Conservation (phyloP, 495 filamentous ascomycete species). For the Penicillium ochrochloron region DNA sequence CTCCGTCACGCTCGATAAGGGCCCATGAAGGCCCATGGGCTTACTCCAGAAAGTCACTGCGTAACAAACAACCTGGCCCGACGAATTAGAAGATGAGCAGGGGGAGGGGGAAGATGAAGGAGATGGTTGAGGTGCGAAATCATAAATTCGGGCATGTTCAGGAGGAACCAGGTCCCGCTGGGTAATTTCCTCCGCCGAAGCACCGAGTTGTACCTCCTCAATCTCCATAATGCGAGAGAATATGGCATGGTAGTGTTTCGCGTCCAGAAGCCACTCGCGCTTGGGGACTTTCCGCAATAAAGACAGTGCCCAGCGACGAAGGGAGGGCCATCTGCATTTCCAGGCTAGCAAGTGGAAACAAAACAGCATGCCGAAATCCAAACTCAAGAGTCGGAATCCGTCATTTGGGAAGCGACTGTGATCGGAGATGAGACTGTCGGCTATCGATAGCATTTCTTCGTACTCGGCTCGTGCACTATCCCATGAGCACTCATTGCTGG, state of each 20-base stretch:
- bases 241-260: slow-evolving; percentile 18
- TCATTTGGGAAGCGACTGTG: slow-evolving; percentile 9
- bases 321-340: slow-evolving; percentile 27
- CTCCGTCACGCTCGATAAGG: slow-evolving; percentile 10
- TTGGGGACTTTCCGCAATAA: slow-evolving; percentile 14
- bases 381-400: slow-evolving; percentile 12
- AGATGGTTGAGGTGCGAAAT: slow-evolving; percentile 11
- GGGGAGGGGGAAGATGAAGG: neutral
- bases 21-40: slow-evolving; percentile 12
- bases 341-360: slow-evolving; percentile 21
- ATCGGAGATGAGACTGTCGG: slow-evolving; percentile 18
- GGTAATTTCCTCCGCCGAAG: neutral
- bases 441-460: slow-evolving; percentile 16
- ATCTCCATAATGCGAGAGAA: slow-evolving; percentile 26
- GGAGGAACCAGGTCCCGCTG: slow-evolving; percentile 12
- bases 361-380: slow-evolving; percentile 22
- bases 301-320: slow-evolving; percentile 21
- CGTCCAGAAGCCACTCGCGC: slow-evolving; percentile 19
- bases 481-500: slow-evolving; percentile 20
- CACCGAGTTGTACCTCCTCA: slow-evolving; percentile 15
- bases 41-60: slow-evolving; percentile 15
- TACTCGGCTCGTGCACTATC: slow-evolving; percentile 15
- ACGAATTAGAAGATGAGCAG: neutral
- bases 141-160: slow-evolving; percentile 20
- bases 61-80: neutral